Evolutionary conservation across 768 basidiomycete genomes (phyloP).

Genomic region (Grammothele lineata): DNA sequence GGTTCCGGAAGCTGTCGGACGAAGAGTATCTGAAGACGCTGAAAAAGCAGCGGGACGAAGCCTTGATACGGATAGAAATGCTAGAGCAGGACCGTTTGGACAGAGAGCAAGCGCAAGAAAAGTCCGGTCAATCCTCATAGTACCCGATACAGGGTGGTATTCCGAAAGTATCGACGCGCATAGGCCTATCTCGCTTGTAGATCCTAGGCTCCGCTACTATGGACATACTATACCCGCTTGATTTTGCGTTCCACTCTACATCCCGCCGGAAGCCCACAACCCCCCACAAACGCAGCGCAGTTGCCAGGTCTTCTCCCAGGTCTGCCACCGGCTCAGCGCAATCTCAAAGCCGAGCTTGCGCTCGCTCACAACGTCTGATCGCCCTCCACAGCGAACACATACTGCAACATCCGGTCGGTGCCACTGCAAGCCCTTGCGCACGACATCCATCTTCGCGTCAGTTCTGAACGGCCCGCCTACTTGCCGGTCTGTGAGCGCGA

Average conservation of each 20-base stretch:
- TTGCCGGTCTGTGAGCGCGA: constrained; percentile 33
- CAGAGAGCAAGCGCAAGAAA: neutral
- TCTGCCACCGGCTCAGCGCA: constrained; percentile 44
- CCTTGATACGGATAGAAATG: constrained; percentile 54
- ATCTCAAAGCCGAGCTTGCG: constrained; percentile 24
- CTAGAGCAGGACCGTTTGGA: constrained; percentile 38
- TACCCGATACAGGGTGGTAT: neutral
- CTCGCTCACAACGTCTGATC: constrained; percentile 39
- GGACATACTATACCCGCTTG: no score
- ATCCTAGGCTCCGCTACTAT: no score
- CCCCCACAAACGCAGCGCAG: constrained; percentile 70
- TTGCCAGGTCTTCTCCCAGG: constrained; percentile 64
- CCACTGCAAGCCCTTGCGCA: constrained; percentile 54
- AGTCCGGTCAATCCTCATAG: neutral
- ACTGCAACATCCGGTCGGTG: constrained; percentile 32
- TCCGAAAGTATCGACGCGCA: no score
- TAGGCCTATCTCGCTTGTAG: no score
- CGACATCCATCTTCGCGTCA: constrained; percentile 48
- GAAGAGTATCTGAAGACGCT: constrained; percentile 66
- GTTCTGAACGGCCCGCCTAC: constrained; percentile 29
- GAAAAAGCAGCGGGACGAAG: constrained; percentile 49
- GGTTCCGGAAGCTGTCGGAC: constrained; percentile 58
- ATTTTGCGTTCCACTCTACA: no score
- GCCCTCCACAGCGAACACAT: constrained; percentile 65
- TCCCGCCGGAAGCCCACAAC: constrained; percentile 45